A percentile compares a stretch with the other conserved stretches of the same genome.
Evolutionary conservation across 495 filamentous ascomycete species (phyloP).

Genomic region (Aspergillus heteromorphus): DNA sequence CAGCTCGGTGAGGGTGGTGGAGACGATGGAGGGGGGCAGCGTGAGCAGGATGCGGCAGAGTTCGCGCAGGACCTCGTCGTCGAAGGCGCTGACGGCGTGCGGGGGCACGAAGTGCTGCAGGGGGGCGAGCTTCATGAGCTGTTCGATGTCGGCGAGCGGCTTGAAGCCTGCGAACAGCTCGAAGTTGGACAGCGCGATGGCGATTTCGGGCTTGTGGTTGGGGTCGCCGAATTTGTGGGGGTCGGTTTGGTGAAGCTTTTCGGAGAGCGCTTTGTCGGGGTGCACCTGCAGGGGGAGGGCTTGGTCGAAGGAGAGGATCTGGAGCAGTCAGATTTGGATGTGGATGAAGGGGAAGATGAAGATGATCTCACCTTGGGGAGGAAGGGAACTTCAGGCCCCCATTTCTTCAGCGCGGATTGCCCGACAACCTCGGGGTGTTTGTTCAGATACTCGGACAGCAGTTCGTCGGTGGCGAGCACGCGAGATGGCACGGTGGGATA

Average conservation of each 20-base stretch:
- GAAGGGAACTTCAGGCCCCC: conserved; percentile 63
- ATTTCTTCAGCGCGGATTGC: conserved; percentile 54
- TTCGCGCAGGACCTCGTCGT: conserved; percentile 55
- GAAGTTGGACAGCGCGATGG: conserved; percentile 68
- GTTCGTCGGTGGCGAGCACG: conserved; percentile 55
- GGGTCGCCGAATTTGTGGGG: conserved; percentile 62
- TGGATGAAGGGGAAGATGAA: neutral
- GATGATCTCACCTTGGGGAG: conserved; percentile 55
- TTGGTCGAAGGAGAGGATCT: conserved; percentile 73
- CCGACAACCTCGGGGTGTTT: conserved; percentile 63
- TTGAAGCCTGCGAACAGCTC: conserved; percentile 78
- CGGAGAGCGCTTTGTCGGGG: conserved; percentile 61
- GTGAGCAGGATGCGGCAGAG: conserved; percentile 54
- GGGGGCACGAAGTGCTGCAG: conserved; percentile 50
- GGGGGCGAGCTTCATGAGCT: conserved; percentile 52
- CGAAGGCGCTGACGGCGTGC: conserved; percentile 44
- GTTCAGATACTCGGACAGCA: conserved; percentile 60
- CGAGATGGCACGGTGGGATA: conserved; percentile 67
- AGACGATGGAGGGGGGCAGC: conserved; percentile 47
- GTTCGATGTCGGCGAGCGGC: conserved; percentile 53
- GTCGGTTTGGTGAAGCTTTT: conserved; percentile 56
- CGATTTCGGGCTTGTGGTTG: conserved; percentile 84
- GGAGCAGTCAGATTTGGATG: neutral
- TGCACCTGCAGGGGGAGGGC: conserved; percentile 80
- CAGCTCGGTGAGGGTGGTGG: conserved; percentile 46